phyloP scores from a whole-genome alignment of 768 basidiomycete genomes.

The Podaxis sp. region DNA sequence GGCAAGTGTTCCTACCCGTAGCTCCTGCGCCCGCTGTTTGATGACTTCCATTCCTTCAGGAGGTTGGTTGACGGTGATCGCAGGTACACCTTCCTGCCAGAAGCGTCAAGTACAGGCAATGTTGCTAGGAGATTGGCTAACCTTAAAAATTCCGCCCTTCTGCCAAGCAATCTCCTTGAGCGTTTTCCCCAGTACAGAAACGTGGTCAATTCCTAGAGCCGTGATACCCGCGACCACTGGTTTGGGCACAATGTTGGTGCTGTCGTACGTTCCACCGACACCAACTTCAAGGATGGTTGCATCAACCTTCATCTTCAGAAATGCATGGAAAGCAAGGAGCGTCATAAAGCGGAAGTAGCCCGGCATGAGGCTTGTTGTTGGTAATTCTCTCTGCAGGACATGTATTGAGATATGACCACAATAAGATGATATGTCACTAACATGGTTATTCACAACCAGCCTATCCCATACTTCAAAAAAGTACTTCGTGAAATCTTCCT shows the following conservation, averaged over 20 bases:
- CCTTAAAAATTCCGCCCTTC: slow-evolving; percentile 97
- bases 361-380: slow-evolving; percentile 67
- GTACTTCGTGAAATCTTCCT: slow-evolving; percentile 82
- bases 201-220: slow-evolving; percentile 90
- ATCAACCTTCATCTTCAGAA: slow-evolving; percentile 77
- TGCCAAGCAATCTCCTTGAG: slow-evolving; percentile 88
- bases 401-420: not conserved
- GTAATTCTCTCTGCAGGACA: slow-evolving; percentile 36
- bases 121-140: slow-evolving; percentile 18
- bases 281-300: slow-evolving; percentile 96
- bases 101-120: slow-evolving; percentile 1
- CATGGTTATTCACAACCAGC: slow-evolving; percentile 58
- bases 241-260: slow-evolving; percentile 90
- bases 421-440: slow-evolving; percentile 24
- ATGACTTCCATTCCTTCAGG: slow-evolving; percentile 64
- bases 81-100: slow-evolving; percentile 71
- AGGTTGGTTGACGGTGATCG: slow-evolving; percentile 79
- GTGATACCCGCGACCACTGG: slow-evolving; percentile 91
- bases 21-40: slow-evolving; percentile 57
- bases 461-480: slow-evolving; percentile 97
- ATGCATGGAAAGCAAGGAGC: slow-evolving; percentile 87
- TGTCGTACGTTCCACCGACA: slow-evolving; percentile 90
- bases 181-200: slow-evolving; percentile 82
- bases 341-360: slow-evolving; percentile 94
- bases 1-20: slow-evolving; percentile 41